Evolutionary conservation across 2,329 filamentous ascomycete species (phyloP), one percentile per base, ranked within the genome.

Genomic region (Fusarium annulatum): DNA sequence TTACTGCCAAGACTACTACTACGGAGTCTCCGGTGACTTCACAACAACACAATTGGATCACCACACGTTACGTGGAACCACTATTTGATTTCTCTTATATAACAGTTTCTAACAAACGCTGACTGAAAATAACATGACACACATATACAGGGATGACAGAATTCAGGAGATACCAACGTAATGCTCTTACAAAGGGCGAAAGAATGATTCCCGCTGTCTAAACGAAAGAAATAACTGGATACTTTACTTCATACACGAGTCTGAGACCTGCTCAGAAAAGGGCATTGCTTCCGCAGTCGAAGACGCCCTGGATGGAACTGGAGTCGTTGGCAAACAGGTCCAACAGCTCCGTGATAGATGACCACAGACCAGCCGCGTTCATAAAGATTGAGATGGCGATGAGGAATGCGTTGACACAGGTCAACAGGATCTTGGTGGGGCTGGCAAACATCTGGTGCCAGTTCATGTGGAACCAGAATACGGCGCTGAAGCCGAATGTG

Each of bases 391-490:
- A 76, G 53, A 80, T 79, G 48, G 76, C 30, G 28, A 82, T 79
- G 34, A 81, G 78, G 56, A 80, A 77, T 18, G 61, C 69, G 55
- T 82, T 83, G 57, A 80, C 23, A 39, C 71, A 72, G 55, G 76
- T 74, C 46, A 80, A 65, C 16, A 65, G 42, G 18, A 78, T 82
- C 67, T 81, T 81, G 58, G 67, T 76, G 77, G 73, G 75, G 61
- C 61, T 74, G 53, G 55, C 74, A 52, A 81, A 80, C 56, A 78
- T 76, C 46, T 76, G 66, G 53, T 78, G 72, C 80, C 80, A 80
- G 78, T 82, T 82, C 65, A 81, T 77, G 73, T 80, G 79, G 74
- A 82, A 79, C 81, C 80, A 82, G 66, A 81, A 80, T 48, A 82
- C 72, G 67, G 73, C 80, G 57, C 77, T 79, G 75, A 82, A 77